Percentiles rank a stretch among this genome's conserved stretches.
Evolutionary conservation across 495 filamentous ascomycete genomes (phyloP).

Genomic region (Penicillium atrosanguineum): DNA sequence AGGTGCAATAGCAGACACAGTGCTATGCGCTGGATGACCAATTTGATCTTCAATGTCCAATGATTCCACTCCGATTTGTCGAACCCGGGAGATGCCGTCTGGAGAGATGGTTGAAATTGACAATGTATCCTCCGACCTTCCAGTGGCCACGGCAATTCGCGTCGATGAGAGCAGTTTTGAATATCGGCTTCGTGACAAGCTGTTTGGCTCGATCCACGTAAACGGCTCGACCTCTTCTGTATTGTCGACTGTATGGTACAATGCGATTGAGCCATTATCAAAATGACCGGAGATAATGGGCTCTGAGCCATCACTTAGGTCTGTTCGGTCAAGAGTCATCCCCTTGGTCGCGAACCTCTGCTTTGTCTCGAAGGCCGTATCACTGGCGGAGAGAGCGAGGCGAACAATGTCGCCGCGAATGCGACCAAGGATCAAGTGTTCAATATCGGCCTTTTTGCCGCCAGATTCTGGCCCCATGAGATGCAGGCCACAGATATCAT

Average conservation of each 20-base stretch:
- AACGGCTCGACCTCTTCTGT: slow-evolving; percentile 36
- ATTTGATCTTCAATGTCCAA: slow-evolving; percentile 25
- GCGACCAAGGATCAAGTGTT: slow-evolving; percentile 42
- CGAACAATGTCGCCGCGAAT: slow-evolving; percentile 39
- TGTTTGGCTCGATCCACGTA: slow-evolving; percentile 32
- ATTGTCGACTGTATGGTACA: slow-evolving; percentile 43
- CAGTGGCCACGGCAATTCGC: slow-evolving; percentile 51
- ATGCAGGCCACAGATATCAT: slow-evolving; percentile 61
- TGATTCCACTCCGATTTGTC: slow-evolving; percentile 30
- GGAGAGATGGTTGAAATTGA: slow-evolving; percentile 48
- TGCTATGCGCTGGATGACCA: slow-evolving; percentile 23
- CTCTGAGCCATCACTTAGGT: slow-evolving; percentile 30
- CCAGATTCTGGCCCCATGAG: slow-evolving; percentile 45
- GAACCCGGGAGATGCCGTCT: slow-evolving; percentile 33
- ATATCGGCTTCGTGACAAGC: slow-evolving; percentile 38
- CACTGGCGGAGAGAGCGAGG: slow-evolving; percentile 29
- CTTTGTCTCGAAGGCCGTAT: slow-evolving; percentile 25
- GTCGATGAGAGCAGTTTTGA: slow-evolving; percentile 51
- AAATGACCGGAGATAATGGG: slow-evolving; percentile 47
- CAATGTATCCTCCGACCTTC: slow-evolving; percentile 42
- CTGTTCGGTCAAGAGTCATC: slow-evolving; percentile 28
- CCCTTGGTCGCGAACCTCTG: slow-evolving; percentile 35
- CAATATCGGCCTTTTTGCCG: slow-evolving; percentile 23
- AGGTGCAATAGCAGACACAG: slow-evolving; percentile 51
- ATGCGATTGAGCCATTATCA: slow-evolving; percentile 37